Percentiles rank a stretch among this genome's conserved stretches.
Evolutionary conservation across 176 grass and related monocot species (phyloP).

Genomic region (Aegilops speltoides): DNA sequence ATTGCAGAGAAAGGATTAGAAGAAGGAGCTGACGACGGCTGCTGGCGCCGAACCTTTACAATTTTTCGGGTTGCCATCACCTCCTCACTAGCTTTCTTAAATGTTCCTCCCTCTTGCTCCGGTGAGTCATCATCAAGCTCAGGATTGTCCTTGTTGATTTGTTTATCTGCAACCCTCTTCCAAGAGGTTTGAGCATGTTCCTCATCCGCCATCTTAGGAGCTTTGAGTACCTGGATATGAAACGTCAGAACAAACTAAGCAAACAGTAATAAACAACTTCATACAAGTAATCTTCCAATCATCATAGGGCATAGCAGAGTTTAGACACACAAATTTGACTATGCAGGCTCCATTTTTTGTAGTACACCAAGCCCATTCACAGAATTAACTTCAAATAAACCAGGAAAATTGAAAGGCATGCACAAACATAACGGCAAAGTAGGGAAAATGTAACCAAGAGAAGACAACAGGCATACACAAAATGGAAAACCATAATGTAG

Average conservation of each 20-base stretch:
- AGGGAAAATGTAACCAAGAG: not conserved
- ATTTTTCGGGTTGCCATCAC: constrained; percentile 87
- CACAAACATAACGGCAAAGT: too few relatives aligned
- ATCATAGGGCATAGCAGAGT: not conserved
- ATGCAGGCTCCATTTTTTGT: not conserved
- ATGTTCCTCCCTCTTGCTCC: constrained; percentile 67
- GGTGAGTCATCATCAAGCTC: constrained; percentile 67
- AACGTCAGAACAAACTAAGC: not conserved
- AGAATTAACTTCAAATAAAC: constrained; percentile 1
- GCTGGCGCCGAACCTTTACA: constrained; percentile 77
- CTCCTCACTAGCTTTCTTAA: constrained; percentile 96
- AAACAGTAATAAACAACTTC: not conserved
- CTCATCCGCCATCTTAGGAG: constrained; percentile 59
- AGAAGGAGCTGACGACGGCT: constrained; percentile 42
- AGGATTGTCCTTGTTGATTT: constrained; percentile 88
- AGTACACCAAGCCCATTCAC: not conserved
- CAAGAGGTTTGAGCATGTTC: constrained; percentile 65
- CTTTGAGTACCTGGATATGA: constrained; percentile 24
- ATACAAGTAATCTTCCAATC: not conserved
- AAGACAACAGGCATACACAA: not conserved
- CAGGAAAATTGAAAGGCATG: not conserved
- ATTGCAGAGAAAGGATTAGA: constrained; percentile 90
- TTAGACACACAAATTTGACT: not conserved
- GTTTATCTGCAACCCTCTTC: constrained; percentile 82
- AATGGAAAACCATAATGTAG: not conserved